These are phyloP conservation scores for Nematodospora valgi DNA, from an alignment of 805 yeast genomes.

Conservation along the genomic window DNA sequence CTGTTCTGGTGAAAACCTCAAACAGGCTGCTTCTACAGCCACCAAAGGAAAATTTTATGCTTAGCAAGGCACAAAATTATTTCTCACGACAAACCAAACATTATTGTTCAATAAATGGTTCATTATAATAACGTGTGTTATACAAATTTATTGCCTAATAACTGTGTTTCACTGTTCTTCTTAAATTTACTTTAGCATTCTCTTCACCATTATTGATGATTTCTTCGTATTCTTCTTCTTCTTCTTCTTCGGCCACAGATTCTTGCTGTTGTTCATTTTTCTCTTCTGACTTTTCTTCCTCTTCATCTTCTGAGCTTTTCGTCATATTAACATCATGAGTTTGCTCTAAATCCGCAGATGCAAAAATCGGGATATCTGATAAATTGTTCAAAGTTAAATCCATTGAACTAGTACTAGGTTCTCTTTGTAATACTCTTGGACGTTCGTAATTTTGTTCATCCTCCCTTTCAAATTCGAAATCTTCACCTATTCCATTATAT, in stretches of 20 bases:
- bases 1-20: no score
- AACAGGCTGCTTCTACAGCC: no score
- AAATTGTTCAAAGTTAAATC: constrained; percentile 16
- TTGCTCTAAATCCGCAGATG: constrained; percentile 8
- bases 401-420: constrained; percentile 5
- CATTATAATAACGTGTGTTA: no score
- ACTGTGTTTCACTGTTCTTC: constrained; percentile 1
- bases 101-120: no score
- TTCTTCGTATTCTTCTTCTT: not conserved
- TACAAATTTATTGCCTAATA: no score
- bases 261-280: not conserved
- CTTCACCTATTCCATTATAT: constrained; percentile 14
- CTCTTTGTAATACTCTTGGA: not conserved
- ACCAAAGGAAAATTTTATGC: no score
- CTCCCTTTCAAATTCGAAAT: constrained; percentile 1
- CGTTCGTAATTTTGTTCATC: constrained; percentile 4
- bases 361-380: constrained; percentile 29
- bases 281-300: constrained; percentile 1
- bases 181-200: not conserved
- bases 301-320: constrained; percentile 2
- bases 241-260: not conserved
- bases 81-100: no score
- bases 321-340: constrained; percentile 4
- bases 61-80: no score
- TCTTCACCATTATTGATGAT: not conserved